These are phyloP conservation scores for Penicillium sp. DNA, from an alignment of 2,329 filamentous ascomycete species.

Conservation along the genomic window DNA sequence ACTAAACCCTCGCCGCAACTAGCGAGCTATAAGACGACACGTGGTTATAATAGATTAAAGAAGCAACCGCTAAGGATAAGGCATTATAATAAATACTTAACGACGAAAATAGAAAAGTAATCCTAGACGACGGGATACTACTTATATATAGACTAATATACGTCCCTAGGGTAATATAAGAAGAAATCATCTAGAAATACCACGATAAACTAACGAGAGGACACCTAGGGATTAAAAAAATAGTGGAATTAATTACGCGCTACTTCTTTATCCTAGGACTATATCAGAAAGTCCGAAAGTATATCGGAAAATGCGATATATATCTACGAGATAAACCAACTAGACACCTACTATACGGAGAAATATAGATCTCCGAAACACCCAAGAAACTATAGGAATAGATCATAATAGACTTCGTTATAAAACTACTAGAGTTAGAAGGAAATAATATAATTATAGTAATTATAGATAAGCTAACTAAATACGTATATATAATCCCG, in stretches of 20 bases:
- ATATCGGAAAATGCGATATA: not conserved
- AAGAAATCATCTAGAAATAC: not conserved
- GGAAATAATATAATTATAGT: not conserved
- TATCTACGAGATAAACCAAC: conserved; percentile 2
- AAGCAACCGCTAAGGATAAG: too few species aligned
- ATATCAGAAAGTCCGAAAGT: conserved; percentile 1
- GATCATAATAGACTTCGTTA: conserved; percentile 4
- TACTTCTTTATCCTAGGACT: conserved; percentile 3
- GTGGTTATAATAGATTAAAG: too few species aligned
- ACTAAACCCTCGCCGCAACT: too few species aligned
- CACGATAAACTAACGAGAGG: not conserved
- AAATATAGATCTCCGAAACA: too few species aligned
- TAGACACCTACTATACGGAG: conserved; percentile 1
- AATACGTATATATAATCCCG: not conserved
- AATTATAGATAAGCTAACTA: not conserved
- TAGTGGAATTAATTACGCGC: not conserved
- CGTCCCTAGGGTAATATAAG: not conserved
- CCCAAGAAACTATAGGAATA: conserved; percentile 2
- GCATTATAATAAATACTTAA: too few species aligned
- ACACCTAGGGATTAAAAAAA: conserved; percentile 1
- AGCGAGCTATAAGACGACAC: too few species aligned
- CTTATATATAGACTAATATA: conserved; percentile 6
- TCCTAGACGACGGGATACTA: too few species aligned
- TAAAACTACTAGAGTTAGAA: not conserved
- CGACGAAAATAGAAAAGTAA: too few species aligned